Evolutionary conservation across 768 basidiomycete species (phyloP).

Genomic region (Tulasnella sp.): DNA sequence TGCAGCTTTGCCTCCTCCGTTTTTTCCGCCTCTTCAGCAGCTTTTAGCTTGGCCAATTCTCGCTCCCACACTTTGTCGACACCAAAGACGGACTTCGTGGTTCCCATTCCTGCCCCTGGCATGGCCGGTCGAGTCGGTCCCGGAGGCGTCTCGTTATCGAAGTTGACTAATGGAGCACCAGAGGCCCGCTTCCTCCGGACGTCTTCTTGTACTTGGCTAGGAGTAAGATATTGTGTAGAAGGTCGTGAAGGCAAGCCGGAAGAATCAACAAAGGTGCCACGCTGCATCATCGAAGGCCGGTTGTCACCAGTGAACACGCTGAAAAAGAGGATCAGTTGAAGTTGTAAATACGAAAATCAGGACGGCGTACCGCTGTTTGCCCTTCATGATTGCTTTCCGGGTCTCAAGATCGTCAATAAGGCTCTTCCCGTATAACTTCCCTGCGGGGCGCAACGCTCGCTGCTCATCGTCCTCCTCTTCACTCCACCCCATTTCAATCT

Average conservation of each 20-base stretch:
- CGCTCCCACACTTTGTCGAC: conserved; percentile 88
- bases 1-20: conserved; percentile 26
- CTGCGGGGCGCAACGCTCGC: conserved; percentile 42
- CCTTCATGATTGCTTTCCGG: conserved; percentile 70
- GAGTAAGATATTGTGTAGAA: conserved; percentile 28
- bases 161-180: conserved; percentile 49
- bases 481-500: conserved; percentile 38
- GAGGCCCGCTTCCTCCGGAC: conserved; percentile 22
- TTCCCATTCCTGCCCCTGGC: conserved; percentile 29
- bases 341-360: neutral
- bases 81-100: conserved; percentile 75
- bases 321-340: conserved; percentile 14
- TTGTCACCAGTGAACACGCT: conserved; percentile 84
- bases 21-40: conserved; percentile 60
- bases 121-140: conserved; percentile 12
- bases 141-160: conserved; percentile 32
- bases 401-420: conserved; percentile 82
- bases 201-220: conserved; percentile 12
- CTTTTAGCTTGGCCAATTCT: conserved; percentile 67
- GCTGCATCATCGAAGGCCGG: conserved; percentile 87
- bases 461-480: conserved; percentile 30
- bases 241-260: conserved; percentile 43
- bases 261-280: conserved; percentile 70
- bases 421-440: conserved; percentile 76
- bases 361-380: conserved; percentile 58